Base-by-base conservation (phyloP, 495 filamentous ascomycete species). In the Cryomyces minteri region DNA sequence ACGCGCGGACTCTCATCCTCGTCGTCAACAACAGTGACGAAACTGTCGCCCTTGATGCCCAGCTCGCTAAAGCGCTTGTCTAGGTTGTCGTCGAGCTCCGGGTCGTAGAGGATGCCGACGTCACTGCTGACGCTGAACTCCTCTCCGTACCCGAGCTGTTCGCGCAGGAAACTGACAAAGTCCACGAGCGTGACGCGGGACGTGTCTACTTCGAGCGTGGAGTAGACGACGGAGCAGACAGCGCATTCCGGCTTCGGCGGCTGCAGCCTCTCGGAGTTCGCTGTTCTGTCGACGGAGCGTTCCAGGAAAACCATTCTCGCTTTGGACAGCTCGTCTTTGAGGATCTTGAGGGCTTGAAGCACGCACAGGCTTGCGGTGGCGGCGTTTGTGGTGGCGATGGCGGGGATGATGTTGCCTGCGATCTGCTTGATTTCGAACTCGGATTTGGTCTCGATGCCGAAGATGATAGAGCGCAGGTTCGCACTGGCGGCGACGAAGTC, bases 391-490 rank as follows among this genome's bases (percentile, higher is more conserved):
- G 90, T 99, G 1, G 90, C 90, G 59, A 99, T 99, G 4, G 90
- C 92, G 0, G 90, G 90, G 46, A 99, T 96, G 54, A 99, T 99
- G 54, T 96, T 96, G 43, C 90, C 90, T 28, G 90, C 90, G 87
- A 96, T 99, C 63, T 96, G 85, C 59, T 99, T 99, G 52, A 88
- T 88, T 57, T 95, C 86, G 49, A 95, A 99, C 44, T 94, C 87
- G 5, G 87, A 93, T 54, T 82, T 84, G 6, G 67, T 61, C 49
- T 90, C 83, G 43, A 99, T 92, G 40, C 76, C 81, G 55, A 96
- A 99, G 8, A 90, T 64, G 12, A 72, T 68, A 4, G 87, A 88
- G 32, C 90, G 74, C 33, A 99, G 66, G 51, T 96, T 96, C 4
- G 88, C 86, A 49, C 78, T 80, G 0, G 92, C 77, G 1, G 88